A percentile compares a stretch with the other conserved stretches of the same genome.
Evolutionary conservation across 148 eudicot species (phyloP).

Genomic region (Silene latifolia): DNA sequence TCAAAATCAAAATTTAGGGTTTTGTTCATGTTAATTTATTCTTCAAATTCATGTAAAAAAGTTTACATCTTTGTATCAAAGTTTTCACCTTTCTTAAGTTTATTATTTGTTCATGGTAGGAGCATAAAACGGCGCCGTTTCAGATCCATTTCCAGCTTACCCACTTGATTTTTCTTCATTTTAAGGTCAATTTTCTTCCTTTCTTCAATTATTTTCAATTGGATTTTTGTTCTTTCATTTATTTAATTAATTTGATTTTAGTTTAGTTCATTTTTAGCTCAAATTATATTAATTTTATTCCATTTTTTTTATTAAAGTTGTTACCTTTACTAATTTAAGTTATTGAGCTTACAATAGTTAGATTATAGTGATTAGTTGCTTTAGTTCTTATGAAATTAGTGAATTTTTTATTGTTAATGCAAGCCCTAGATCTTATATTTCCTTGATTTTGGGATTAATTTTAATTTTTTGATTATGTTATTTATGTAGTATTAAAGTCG

Average conservation of each 20-base stretch:
- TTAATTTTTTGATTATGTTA: constrained; percentile 18
- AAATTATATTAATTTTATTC: background rate
- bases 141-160: constrained; percentile 22
- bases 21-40: background rate
- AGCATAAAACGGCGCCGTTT: constrained; percentile 28
- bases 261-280: constrained; percentile 5
- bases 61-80: constrained; percentile 5
- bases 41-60: background rate
- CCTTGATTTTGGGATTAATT: constrained; percentile 24
- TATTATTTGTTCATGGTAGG: background rate
- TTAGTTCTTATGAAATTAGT: background rate
- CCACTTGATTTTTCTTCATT: constrained; percentile 12
- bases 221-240: background rate
- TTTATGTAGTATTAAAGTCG: constrained; percentile 18
- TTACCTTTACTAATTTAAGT: constrained; percentile 18
- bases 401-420: background rate
- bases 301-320: constrained; percentile 6
- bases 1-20: background rate
- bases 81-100: constrained; percentile 4
- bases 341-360: background rate
- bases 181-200: constrained; percentile 15
- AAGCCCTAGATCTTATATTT: constrained; percentile 36
- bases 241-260: background rate
- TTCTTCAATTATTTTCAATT: background rate
- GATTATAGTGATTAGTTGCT: background rate